phyloP scores from a whole-genome alignment of 192 early-diverging fungal species.

The Mortierella alpina region DNA sequence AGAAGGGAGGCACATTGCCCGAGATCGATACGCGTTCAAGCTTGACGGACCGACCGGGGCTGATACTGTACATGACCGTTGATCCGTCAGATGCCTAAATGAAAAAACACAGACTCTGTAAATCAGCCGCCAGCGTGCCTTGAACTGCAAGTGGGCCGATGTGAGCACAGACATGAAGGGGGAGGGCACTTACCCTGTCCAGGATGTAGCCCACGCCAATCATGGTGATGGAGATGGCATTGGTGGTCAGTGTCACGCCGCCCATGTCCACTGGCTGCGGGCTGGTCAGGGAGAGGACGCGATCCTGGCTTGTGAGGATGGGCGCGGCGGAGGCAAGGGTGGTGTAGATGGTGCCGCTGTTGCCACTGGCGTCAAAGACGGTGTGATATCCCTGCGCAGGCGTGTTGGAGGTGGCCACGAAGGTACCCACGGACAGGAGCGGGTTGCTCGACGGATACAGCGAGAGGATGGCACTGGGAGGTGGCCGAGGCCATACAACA shows the following conservation, averaged over 20 bases:
- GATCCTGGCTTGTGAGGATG: background rate
- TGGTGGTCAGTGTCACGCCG: constrained; percentile 10
- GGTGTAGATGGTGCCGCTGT: constrained; percentile 19
- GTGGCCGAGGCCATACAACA: background rate
- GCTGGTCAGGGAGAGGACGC: constrained; percentile 17
- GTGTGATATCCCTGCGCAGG: constrained; percentile 26
- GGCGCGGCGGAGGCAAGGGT: background rate
- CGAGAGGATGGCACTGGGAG: constrained; percentile 8
- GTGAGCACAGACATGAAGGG: no score
- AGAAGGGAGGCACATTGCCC: constrained; percentile 32
- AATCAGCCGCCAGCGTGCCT: background rate
- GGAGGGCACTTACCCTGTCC: constrained; percentile 19
- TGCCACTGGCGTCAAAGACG: constrained; percentile 21
- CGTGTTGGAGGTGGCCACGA: constrained; percentile 10
- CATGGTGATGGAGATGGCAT: constrained; percentile 35
- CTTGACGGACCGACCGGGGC: constrained; percentile 22
- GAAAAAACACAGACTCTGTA: background rate
- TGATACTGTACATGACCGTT: constrained; percentile 30
- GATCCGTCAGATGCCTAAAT: constrained; percentile 31
- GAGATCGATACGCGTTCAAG: constrained; percentile 5
- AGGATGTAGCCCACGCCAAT: constrained; percentile 29
- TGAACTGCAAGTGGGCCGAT: background rate
- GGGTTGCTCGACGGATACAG: constrained; percentile 11
- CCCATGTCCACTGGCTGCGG: constrained; percentile 26
- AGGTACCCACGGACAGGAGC: constrained; percentile 25